Base-by-base conservation (phyloP, 2,329 filamentous ascomycete genomes). In the Herpotrichia juniperi region DNA sequence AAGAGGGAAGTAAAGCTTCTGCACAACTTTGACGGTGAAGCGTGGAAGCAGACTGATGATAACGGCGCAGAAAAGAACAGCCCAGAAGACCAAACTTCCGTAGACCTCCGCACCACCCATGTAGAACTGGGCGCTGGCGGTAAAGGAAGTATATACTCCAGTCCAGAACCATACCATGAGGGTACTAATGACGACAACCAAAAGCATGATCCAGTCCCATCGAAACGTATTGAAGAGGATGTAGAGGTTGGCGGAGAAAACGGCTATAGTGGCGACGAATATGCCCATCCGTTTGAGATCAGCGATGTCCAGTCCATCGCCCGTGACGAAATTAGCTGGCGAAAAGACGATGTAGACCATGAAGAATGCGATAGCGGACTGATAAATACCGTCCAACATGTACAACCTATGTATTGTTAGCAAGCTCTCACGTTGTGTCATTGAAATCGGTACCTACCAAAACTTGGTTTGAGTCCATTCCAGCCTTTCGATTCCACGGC, bases 381-480 rank as follows among this genome's bases (percentile, higher is more conserved):
- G 94, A 76, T 97, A 99, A 37, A 96, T 74, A 57, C 93, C 94
- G 73, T 99, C 94, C 59, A 87, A 48, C 94, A 99, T 97, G 78
- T 99, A 97, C 26, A 90, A 75, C 75, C 75, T 78, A 42, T 10
- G 17, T 16, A 6, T 10, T 16, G 46, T 69, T 61, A 71, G 60
- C 14, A 48, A 28, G 21, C 40, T 10, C 5, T 25, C 8, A 46
- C 16, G 21, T 32, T 11, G 19, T 11, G 19, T 16, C 21, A 35
- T 7, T 4, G n/a, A 4, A 25, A 3, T 2, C 9, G 49, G 19
- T 24, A 78, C 86, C 74, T 83, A 96, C 94, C 94, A 99, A 73
- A 99, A 99, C 76, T 99, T 99, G 46, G 78, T 79, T 73, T 96
- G 90, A 4, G 93, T 96, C 94, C 94, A 99, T 78, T 99, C 94